A percentile compares a stretch with the other conserved stretches of the same genome.
phyloP scores from a whole-genome alignment of 768 basidiomycete species.

The Leccinum subgranulosum region DNA sequence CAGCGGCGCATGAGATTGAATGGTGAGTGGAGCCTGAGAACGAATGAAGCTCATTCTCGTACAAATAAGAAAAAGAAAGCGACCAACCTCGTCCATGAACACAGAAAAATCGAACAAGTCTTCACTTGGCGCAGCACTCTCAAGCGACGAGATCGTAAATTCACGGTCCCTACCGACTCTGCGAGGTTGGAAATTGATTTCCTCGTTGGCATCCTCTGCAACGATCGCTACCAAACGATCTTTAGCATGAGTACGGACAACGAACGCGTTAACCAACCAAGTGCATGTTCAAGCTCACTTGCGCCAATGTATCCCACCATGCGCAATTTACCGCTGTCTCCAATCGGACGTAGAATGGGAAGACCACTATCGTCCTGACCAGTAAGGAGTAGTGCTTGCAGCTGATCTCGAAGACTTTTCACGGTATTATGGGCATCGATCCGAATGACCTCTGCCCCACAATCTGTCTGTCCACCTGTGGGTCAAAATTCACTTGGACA shows the following conservation, averaged over 20 bases:
- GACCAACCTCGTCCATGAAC: constrained; percentile 83
- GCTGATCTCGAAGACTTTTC: constrained; percentile 64
- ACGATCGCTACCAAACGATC: constrained; percentile 54
- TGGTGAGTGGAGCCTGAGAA: constrained; percentile 77
- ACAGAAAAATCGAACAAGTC: constrained; percentile 79
- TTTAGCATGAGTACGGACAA: neutral
- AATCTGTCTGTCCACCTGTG: constrained; percentile 51
- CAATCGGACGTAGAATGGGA: constrained; percentile 67
- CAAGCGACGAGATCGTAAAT: constrained; percentile 54
- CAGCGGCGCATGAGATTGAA: constrained; percentile 81
- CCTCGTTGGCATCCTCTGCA: constrained; percentile 66
- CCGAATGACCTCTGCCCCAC: constrained; percentile 65
- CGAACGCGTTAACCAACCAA: constrained; percentile 51
- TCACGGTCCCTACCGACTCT: constrained; percentile 38
- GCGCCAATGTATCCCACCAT: constrained; percentile 90
- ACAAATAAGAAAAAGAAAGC: neutral
- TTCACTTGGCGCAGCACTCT: constrained; percentile 27
- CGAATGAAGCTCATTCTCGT: neutral
- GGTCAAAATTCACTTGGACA: neutral
- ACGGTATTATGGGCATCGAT: constrained; percentile 77
- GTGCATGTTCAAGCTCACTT: constrained; percentile 91
- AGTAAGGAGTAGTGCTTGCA: constrained; percentile 52
- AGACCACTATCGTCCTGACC: constrained; percentile 82
- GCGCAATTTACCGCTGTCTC: constrained; percentile 44
- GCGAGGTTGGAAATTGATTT: constrained; percentile 60